A percentile compares a stretch with the other conserved stretches of the same genome.
Evolutionary conservation across 2,329 filamentous ascomycete genomes (phyloP).

Genomic region (Lasiodiplodia sp.): DNA sequence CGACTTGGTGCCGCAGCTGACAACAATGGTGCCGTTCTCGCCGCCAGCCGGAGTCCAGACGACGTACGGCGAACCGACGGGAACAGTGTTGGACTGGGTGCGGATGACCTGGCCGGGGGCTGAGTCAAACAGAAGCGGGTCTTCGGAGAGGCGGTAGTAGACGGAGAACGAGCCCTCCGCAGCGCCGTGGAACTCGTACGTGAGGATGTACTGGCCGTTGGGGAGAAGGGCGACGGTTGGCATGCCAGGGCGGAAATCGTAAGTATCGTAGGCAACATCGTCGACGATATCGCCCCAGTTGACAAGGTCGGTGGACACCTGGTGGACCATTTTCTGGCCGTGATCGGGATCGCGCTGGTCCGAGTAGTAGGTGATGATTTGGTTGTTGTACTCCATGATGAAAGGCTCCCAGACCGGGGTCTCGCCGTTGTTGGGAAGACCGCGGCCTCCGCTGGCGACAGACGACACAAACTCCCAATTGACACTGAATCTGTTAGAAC

Average conservation of each 20-base stretch:
- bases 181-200: slow-evolving; percentile 68
- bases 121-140: slow-evolving; percentile 57
- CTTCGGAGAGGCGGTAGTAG: slow-evolving; percentile 59
- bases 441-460: slow-evolving; percentile 69
- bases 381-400: slow-evolving; percentile 64
- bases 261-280: slow-evolving; percentile 69
- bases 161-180: slow-evolving; percentile 56
- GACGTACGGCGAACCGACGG: slow-evolving; percentile 59
- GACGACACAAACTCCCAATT: slow-evolving; percentile 74
- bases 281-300: slow-evolving; percentile 67
- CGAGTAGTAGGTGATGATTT: slow-evolving; percentile 73
- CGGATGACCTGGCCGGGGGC: slow-evolving; percentile 52
- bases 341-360: slow-evolving; percentile 70
- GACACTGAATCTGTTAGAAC: slow-evolving; percentile 6
- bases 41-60: slow-evolving; percentile 58
- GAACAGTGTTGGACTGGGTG: slow-evolving; percentile 54
- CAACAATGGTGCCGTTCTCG: slow-evolving; percentile 58
- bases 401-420: slow-evolving; percentile 79
- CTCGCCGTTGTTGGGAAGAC: slow-evolving; percentile 67
- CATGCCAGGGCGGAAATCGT: slow-evolving; percentile 73
- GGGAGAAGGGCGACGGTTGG: slow-evolving; percentile 66
- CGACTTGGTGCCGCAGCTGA: slow-evolving; percentile 49
- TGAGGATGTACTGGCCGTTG: slow-evolving; percentile 68
- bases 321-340: slow-evolving; percentile 74
- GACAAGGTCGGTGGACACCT: slow-evolving; percentile 65